Percentiles rank a stretch among this genome's conserved stretches.
Conservation (phyloP, 169 alveolate species). For the Miamiensis avidus region DNA sequence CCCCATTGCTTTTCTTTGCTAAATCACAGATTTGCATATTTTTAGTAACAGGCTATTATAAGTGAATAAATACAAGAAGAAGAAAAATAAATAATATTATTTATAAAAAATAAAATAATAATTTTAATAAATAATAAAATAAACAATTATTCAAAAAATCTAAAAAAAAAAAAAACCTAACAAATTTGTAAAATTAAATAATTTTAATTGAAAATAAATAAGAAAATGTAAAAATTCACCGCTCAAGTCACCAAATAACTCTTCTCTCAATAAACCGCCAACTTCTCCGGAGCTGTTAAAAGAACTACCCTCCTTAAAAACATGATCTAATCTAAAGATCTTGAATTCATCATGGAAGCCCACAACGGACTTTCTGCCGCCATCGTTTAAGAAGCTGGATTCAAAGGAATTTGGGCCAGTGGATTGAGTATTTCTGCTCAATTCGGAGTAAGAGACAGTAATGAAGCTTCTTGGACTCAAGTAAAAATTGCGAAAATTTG, state of each 20-base stretch:
- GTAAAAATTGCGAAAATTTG: not conserved
- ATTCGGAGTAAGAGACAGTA: slow-evolving; percentile 58
- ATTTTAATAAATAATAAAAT: too few species aligned
- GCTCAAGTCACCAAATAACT: too few species aligned
- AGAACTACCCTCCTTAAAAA: slow-evolving; percentile 40
- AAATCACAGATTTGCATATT: too few species aligned
- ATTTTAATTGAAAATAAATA: not conserved
- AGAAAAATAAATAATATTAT: too few species aligned
- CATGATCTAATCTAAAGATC: slow-evolving; percentile 33
- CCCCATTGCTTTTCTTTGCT: too few species aligned
- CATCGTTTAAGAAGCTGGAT: slow-evolving; percentile 71
- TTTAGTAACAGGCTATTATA: too few species aligned
- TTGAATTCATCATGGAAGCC: slow-evolving; percentile 69
- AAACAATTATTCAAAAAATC: too few species aligned
- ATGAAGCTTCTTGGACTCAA: slow-evolving; percentile 64
- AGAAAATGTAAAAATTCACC: too few species aligned
- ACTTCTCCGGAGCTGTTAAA: slow-evolving; percentile 21
- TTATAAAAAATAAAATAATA: too few species aligned
- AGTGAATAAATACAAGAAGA: too few species aligned
- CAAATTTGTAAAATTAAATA: not conserved
- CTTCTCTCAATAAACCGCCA: too few species aligned
- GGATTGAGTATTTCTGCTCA: slow-evolving; percentile 65
- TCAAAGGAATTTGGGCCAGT: slow-evolving; percentile 64
- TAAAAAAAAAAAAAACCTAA: not conserved
- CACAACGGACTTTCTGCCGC: slow-evolving; percentile 72